phyloP scores from a whole-genome alignment of 2,329 filamentous ascomycete genomes.

The Fusarium xylarioides region DNA sequence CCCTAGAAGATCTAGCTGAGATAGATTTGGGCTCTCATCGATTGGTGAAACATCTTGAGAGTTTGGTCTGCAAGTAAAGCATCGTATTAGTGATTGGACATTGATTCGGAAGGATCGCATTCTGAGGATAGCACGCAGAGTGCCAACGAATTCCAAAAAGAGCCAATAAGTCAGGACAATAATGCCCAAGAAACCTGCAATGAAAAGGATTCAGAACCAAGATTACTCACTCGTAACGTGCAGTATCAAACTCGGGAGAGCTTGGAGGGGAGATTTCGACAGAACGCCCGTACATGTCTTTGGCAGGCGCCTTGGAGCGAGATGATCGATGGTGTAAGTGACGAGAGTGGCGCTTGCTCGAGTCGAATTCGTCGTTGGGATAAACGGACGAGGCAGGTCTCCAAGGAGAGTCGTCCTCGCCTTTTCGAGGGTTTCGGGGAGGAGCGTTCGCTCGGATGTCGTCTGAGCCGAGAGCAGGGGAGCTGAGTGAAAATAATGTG shows the following conservation, averaged over 20 bases:
- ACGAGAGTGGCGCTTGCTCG: slow-evolving; percentile 27
- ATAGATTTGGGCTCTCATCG: slow-evolving; percentile 54
- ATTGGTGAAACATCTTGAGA: slow-evolving; percentile 61
- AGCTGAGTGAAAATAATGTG: slow-evolving; percentile 28
- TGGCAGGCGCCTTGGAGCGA: slow-evolving; percentile 43
- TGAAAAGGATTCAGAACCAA: background rate
- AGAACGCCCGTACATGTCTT: slow-evolving; percentile 41
- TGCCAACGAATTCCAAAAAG: background rate
- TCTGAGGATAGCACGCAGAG: background rate
- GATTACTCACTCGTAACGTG: slow-evolving; percentile 54
- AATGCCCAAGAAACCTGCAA: slow-evolving; percentile 25
- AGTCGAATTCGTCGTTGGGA: slow-evolving; percentile 36
- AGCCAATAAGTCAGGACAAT: background rate
- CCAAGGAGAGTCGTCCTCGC: slow-evolving; percentile 42
- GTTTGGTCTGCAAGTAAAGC: slow-evolving; percentile 39
- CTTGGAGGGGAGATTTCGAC: slow-evolving; percentile 64
- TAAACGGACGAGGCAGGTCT: slow-evolving; percentile 68
- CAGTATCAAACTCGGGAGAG: slow-evolving; percentile 59
- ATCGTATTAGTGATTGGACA: slow-evolving; percentile 33
- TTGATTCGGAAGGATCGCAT: slow-evolving; percentile 25
- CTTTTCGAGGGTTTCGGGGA: slow-evolving; percentile 48
- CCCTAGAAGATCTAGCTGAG: slow-evolving; percentile 42
- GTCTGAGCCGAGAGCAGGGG: slow-evolving; percentile 38
- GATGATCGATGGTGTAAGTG: slow-evolving; percentile 46
- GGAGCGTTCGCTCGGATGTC: slow-evolving; percentile 37